phyloP scores from a whole-genome alignment of 495 filamentous ascomycete species.

The Podospora australis region DNA sequence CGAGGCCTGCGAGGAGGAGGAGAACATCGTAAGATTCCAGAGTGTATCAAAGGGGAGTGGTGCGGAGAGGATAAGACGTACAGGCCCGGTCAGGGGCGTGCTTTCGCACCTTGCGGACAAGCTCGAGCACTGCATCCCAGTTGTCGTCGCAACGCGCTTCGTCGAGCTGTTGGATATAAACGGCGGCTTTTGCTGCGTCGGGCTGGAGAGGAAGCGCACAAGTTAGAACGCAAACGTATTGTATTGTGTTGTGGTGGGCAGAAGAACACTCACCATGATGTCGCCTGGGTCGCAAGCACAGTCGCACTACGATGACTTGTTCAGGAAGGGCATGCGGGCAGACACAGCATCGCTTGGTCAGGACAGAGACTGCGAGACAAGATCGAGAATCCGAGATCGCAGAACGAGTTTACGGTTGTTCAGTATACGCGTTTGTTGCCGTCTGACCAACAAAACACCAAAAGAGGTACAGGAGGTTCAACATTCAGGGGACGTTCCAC shows the following conservation, averaged over 20 bases:
- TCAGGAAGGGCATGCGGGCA: constrained; percentile 24
- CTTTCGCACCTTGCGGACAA: constrained; percentile 85
- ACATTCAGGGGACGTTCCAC: not conserved
- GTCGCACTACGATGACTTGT: constrained; percentile 29
- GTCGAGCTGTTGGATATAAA: constrained; percentile 76
- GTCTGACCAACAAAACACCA: no score
- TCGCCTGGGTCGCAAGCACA: constrained; percentile 15
- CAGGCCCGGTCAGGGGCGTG: constrained; percentile 84
- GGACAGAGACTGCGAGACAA: not conserved
- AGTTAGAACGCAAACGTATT: not conserved
- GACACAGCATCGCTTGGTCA: not conserved
- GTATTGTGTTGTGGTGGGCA: not conserved
- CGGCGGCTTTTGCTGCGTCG: constrained; percentile 61
- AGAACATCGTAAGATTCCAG: no score
- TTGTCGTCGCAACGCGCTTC: constrained; percentile 77
- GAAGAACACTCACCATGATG: constrained; percentile 21
- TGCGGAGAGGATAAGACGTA: constrained; percentile 38
- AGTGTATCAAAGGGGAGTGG: not conserved
- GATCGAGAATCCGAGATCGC: no score
- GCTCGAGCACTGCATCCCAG: constrained; percentile 86
- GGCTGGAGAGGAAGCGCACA: constrained; percentile 17
- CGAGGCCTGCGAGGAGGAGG: constrained; percentile 51
- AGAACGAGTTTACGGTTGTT: no score
- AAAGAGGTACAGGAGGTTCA: no score
- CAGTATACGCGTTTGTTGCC: no score